Evolutionary conservation across 2,329 filamentous ascomycete species (phyloP), one percentile per base, ranked within the genome.

Genomic region (Aspergillus jensenii): DNA sequence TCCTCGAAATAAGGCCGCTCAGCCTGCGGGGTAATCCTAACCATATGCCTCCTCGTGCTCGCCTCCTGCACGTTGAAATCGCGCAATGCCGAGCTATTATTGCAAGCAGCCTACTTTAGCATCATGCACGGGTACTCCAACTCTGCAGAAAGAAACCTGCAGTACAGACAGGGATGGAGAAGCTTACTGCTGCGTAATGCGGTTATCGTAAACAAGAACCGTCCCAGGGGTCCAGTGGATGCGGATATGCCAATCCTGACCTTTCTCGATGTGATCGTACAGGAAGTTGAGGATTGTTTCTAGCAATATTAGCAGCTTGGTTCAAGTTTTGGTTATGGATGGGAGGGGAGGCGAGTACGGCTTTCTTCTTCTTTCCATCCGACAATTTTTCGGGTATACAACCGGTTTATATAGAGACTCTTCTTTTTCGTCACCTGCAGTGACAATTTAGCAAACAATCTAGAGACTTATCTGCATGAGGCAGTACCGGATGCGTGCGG

Each of bases 321-420:
- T 5, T n/a, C 15, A n/a, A 3, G 3, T 37, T 4, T 15, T 7
- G 8, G 27, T 4, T 1, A 31, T 3, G 3, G 9, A 31, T 37
- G 15, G n/a, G n/a, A n/a, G n/a, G n/a, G n/a, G n/a, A n/a, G n/a
- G n/a, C n/a, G n/a, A 37, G 3, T 31, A 37, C 35, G 35, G 17
- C 45, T 43, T 27, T 55, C 52, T 19, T 55, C 52, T 17, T 55
- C 27, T n/a, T 55, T 49, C 44, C 23, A 35, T 1, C 52, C 52
- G 3, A 49, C 23, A 19, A 55, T 55, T 2, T 19, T 41, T 5
- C 35, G 35, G 4, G 35, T 37, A 7, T 37, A 37, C 14, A 37
- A 4, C 5, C 35, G 14, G 1, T 37, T 37, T n/a, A 37, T 2
- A 2, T 46, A 23, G 45, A 49, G 15, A 41, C 37, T 40, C 17